Base-by-base conservation (phyloP, 2,329 filamentous ascomycete genomes). In the Gyromitra esculenta region DNA sequence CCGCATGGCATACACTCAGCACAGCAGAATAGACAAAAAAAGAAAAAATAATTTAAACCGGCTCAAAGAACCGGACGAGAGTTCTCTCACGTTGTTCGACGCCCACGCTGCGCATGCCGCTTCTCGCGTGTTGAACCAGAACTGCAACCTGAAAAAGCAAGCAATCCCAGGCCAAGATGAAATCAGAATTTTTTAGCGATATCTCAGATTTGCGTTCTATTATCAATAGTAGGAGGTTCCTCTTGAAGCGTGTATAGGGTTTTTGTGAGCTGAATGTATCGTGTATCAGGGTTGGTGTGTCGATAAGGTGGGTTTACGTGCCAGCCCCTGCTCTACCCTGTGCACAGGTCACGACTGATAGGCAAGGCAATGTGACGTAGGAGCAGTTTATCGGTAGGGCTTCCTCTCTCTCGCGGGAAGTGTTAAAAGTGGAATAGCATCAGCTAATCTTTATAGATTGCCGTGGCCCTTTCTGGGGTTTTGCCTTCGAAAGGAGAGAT, bases 141-240 rank as follows among this genome's bases (percentile, higher is more conserved):
- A 3, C 59, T 48, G 59, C 41, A 43, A 31, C 45, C 18, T 25
- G 25, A 45, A 63, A 63, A 63, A 63, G 59, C 59, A 63, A 63
- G 8, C 6, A 31, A 31, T 0, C 25, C 2, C 13, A 7, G 8
- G 39, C 13, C 13, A 13, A 6, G 39, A 37, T 31, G 18, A 37
- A 48, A 63, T 31, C 21, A 63, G 59, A 45, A 43, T 45, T 45
- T 43, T 45, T 45, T 63, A 15, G 59, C 39, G 59, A 63, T 4
- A 63, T 63, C 59, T 31, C 41, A 31, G 59, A 21, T 60, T 60
- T 2, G 35, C 15, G 21, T 15, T 41, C 8, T 35, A 35, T 9
- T n/a, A 59, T 31, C 15, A n/a, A 2, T 57, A 21, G 7, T 25
- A 60, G 37, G 18, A 43, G 37, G n/a, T 60, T 18, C 35, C 41